A percentile compares a stretch with the other conserved stretches of the same genome.
Conservation (phyloP, 192 early-diverging fungal genomes). For the Coemansia sp. region DNA sequence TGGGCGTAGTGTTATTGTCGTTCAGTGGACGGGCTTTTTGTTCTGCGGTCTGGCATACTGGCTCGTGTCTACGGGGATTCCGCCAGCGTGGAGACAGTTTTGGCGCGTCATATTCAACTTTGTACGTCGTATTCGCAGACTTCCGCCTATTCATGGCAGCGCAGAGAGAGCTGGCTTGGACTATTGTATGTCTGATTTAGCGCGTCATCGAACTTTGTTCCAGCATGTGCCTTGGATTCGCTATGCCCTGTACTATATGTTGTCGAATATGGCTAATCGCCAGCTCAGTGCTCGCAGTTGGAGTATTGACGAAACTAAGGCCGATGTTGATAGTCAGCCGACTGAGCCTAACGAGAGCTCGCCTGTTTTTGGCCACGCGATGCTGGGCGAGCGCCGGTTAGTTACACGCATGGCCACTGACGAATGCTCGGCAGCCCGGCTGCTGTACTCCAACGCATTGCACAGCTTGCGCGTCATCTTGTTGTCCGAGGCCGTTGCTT, state of each 20-base stretch:
- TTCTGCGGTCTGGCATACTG: constrained; percentile 6
- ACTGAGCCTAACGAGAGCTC: not conserved
- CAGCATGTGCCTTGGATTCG: constrained; percentile 31
- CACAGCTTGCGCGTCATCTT: constrained; percentile 33
- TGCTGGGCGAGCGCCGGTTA: constrained; percentile 12
- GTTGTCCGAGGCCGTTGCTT: constrained; percentile 17
- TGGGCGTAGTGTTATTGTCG: constrained; percentile 24
- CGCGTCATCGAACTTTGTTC: constrained; percentile 14
- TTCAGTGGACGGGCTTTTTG: constrained; percentile 19
- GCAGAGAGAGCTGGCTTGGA: not conserved
- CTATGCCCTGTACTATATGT: constrained; percentile 25
- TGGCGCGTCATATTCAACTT: not conserved
- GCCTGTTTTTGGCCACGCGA: not conserved
- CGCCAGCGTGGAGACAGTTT: not conserved
- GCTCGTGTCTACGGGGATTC: not conserved
- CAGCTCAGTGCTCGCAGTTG: constrained; percentile 14
- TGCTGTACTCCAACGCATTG: constrained; percentile 23
- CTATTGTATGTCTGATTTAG: constrained; percentile 32
- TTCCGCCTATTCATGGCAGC: not conserved
- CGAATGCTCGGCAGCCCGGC: constrained; percentile 27
- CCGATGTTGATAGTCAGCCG: not conserved
- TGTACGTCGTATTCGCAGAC: not conserved
- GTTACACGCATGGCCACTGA: constrained; percentile 15
- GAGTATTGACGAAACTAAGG: not conserved
- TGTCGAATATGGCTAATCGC: constrained; percentile 14